These are phyloP conservation scores for Taphrina sp. DNA, from an alignment of 1,139 yeast species.

Conservation along the genomic window DNA sequence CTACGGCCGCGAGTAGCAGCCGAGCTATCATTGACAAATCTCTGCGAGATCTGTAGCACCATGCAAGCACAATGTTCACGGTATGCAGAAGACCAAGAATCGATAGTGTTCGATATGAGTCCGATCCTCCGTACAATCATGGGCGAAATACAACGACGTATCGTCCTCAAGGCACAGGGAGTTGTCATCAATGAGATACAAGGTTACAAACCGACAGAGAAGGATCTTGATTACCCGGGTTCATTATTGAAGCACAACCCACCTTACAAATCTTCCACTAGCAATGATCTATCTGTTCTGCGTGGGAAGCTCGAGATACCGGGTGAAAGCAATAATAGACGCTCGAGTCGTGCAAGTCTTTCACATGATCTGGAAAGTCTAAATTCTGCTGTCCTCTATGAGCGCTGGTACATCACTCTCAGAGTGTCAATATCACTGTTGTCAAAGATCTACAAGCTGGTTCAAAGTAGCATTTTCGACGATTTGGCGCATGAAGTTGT, in stretches of 20 bases:
- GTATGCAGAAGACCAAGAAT: slow-evolving; percentile 42
- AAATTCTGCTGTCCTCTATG: slow-evolving; percentile 7
- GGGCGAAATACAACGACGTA: slow-evolving; percentile 71
- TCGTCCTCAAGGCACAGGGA: slow-evolving; percentile 73
- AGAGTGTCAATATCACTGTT: slow-evolving; percentile 67
- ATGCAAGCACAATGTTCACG: slow-evolving; percentile 64
- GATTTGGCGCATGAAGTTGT: slow-evolving; percentile 86
- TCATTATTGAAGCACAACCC: slow-evolving; percentile 3
- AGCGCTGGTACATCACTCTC: slow-evolving; percentile 65
- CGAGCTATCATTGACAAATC: slow-evolving; percentile 61
- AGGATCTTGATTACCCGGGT: slow-evolving; percentile 38
- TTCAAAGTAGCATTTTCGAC: slow-evolving; percentile 73
- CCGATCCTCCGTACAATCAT: slow-evolving; percentile 52
- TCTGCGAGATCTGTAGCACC: slow-evolving; percentile 74
- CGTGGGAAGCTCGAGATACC: too few relatives aligned
- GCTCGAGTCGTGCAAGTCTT: background rate
- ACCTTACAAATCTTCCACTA: background rate
- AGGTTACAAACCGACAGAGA: slow-evolving; percentile 35
- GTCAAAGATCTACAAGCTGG: slow-evolving; percentile 74
- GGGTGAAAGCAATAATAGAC: background rate
- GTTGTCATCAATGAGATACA: slow-evolving; percentile 46
- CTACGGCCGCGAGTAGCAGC: slow-evolving; percentile 63
- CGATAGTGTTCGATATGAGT: slow-evolving; percentile 23
- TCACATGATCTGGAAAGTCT: slow-evolving; percentile 12
- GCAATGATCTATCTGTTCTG: background rate